phyloP scores from a whole-genome alignment of 768 basidiomycete species.

The Scleroderma citrinum region DNA sequence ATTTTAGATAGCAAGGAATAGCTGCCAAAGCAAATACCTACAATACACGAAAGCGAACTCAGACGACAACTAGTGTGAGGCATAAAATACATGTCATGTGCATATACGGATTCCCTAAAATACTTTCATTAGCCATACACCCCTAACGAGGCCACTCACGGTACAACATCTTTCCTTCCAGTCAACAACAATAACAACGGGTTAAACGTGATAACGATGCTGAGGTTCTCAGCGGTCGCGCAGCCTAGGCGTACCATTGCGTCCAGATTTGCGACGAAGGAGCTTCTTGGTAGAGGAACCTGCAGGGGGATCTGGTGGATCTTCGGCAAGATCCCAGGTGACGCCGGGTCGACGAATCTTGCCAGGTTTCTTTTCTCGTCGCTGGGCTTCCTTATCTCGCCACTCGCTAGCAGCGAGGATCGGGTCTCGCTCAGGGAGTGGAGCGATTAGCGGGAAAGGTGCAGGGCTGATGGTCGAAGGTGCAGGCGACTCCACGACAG shows the following conservation, averaged over 20 bases:
- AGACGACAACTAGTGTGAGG: conserved; percentile 8
- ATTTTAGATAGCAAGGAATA: conserved; percentile 16
- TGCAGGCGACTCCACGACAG: conserved; percentile 69
- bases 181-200: not conserved
- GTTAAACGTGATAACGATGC: not conserved
- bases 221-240: conserved; percentile 11
- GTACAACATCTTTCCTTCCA: not conserved
- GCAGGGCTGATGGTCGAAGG: conserved; percentile 59
- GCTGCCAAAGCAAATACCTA: conserved; percentile 6
- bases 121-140: conserved; percentile 8
- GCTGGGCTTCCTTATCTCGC: conserved; percentile 55
- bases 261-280: conserved; percentile 26
- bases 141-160: not conserved
- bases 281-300: conserved; percentile 16
- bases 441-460: conserved; percentile 34
- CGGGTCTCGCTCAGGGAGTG: conserved; percentile 62
- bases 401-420: conserved; percentile 60
- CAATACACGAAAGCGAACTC: conserved; percentile 20
- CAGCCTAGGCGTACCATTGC: conserved; percentile 20
- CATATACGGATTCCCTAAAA: conserved; percentile 11
- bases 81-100: conserved; percentile 25
- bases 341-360: conserved; percentile 54
- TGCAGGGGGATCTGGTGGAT: conserved; percentile 37
- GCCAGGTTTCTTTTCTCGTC: conserved; percentile 33
- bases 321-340: conserved; percentile 57